Conservation (phyloP, 768 basidiomycete genomes). For the Baorangia bicolor region DNA sequence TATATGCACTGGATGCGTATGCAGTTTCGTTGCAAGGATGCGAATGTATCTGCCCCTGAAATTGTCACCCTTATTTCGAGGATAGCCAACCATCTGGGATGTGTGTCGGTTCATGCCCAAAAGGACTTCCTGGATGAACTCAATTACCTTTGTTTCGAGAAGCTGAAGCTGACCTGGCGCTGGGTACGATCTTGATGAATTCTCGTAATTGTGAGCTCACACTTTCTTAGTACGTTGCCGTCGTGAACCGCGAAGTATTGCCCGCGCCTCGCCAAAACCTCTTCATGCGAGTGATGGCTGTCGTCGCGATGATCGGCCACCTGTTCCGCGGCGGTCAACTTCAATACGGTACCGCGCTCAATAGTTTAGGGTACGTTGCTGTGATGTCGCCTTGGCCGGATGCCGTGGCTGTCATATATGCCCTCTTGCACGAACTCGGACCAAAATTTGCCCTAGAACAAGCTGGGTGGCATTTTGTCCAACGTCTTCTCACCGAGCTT, state of each 20-base stretch:
- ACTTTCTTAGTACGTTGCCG: constrained; percentile 9
- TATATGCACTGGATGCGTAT: constrained; percentile 17
- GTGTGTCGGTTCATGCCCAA: background rate
- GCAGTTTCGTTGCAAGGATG: constrained; percentile 11
- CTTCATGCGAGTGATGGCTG: constrained; percentile 15
- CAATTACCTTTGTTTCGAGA: constrained; percentile 8
- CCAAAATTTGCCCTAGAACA: constrained; percentile 11
- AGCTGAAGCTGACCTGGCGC: constrained; percentile 12
- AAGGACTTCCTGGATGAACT: constrained; percentile 14
- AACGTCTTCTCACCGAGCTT: constrained; percentile 10
- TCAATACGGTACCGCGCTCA: constrained; percentile 1
- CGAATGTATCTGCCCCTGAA: background rate
- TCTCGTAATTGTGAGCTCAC: background rate
- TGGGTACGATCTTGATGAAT: constrained; percentile 11
- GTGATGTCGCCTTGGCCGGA: constrained; percentile 15
- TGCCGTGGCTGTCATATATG: constrained; percentile 15
- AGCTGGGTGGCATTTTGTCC: constrained; percentile 13
- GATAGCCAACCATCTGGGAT: constrained; percentile 5
- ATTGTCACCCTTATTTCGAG: constrained; percentile 10
- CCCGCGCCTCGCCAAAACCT: constrained; percentile 6
- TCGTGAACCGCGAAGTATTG: background rate
- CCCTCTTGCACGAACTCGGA: constrained; percentile 18
- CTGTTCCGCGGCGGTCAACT: constrained; percentile 16
- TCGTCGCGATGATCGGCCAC: constrained; percentile 13
- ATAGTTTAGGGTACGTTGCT: constrained; percentile 11